These are phyloP conservation scores for Lachnellula suecica DNA, from an alignment of 2,329 filamentous ascomycete species.

Conservation along the genomic window DNA sequence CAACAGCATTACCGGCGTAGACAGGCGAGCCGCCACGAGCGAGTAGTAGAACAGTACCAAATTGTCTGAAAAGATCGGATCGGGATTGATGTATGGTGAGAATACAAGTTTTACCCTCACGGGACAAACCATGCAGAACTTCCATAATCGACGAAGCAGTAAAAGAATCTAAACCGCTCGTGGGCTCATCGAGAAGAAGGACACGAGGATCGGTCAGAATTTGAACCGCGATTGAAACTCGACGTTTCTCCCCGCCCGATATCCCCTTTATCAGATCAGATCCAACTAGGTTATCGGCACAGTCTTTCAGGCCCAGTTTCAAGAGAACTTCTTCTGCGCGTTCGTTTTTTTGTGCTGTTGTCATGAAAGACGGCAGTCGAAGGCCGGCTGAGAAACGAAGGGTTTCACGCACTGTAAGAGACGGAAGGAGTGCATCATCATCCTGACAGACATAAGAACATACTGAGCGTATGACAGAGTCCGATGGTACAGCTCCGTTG, in stretches of 20 bases:
- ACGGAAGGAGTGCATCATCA: slow-evolving; percentile 72
- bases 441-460: slow-evolving; percentile 79
- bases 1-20: slow-evolving; percentile 61
- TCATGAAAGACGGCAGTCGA: slow-evolving; percentile 70
- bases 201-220: slow-evolving; percentile 74
- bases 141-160: slow-evolving; percentile 76
- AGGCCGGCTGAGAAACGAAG: slow-evolving; percentile 70
- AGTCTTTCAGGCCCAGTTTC: slow-evolving; percentile 77
- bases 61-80: slow-evolving; percentile 69
- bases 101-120: slow-evolving; percentile 71
- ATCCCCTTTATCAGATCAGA: slow-evolving; percentile 75
- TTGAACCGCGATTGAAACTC: slow-evolving; percentile 76
- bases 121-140: slow-evolving; percentile 67
- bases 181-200: slow-evolving; percentile 73
- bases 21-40: slow-evolving; percentile 68
- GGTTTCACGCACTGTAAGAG: slow-evolving; percentile 74
- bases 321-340: slow-evolving; percentile 70
- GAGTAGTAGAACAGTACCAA: slow-evolving; percentile 70
- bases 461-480: slow-evolving; percentile 67
- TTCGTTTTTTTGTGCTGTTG: slow-evolving; percentile 61
- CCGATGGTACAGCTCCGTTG: slow-evolving; percentile 67
- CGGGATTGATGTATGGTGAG: slow-evolving; percentile 79
- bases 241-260: slow-evolving; percentile 75
- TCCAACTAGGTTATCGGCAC: slow-evolving; percentile 72
- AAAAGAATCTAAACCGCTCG: slow-evolving; percentile 75